Conservation (phyloP, 108 stramenopile species). For the Cylindrotheca fusiformis region DNA sequence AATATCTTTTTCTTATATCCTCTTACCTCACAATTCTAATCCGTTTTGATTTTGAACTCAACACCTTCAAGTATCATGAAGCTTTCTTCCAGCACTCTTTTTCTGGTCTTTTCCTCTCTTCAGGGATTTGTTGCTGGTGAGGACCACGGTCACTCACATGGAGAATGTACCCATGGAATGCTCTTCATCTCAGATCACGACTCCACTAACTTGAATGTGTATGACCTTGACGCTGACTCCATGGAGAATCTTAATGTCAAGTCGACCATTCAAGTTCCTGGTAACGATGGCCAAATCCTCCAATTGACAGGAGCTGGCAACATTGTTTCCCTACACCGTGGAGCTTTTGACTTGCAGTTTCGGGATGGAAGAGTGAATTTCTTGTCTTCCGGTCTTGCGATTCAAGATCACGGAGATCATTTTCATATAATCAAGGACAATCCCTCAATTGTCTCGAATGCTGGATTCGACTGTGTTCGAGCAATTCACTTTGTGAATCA, state of each 20-base stretch:
- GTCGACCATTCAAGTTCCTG: not conserved
- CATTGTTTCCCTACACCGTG: no score
- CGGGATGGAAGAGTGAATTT: conserved; percentile 20
- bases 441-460: conserved; percentile 4
- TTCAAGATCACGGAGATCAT: conserved; percentile 16
- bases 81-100: no score
- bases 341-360: conserved; percentile 1
- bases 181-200: conserved; percentile 10
- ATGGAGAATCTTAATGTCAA: no score
- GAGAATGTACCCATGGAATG: no score
- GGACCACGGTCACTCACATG: no score
- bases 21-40: no score
- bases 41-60: no score
- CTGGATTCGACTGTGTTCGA: conserved; percentile 24
- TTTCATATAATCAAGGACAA: not conserved
- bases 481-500: conserved; percentile 18
- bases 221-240: conserved; percentile 12
- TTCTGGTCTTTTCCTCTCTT: no score
- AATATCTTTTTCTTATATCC: no score
- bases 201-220: not conserved
- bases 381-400: conserved; percentile 9
- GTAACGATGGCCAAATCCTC: not conserved
- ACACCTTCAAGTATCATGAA: no score
- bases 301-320: no score
- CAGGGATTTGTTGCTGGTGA: no score